A percentile compares a stretch with the other conserved stretches of the same genome.
Conservation (phyloP, 257 asterid species). For the Solanum virginianum region DNA sequence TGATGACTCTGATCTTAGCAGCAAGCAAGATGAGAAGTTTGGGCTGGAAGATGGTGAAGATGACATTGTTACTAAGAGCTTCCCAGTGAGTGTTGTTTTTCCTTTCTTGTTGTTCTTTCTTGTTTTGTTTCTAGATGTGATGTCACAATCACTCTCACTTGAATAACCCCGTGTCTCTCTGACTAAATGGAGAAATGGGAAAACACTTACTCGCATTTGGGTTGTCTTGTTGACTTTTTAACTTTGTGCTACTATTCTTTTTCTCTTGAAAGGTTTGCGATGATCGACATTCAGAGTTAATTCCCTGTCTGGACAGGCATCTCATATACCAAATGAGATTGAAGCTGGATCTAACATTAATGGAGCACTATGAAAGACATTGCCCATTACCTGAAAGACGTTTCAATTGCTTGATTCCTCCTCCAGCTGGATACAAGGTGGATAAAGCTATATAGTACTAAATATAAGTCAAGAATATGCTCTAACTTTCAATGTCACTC, state of each 20-base stretch:
- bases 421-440: conserved; percentile 96
- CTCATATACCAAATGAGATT: conserved; percentile 83
- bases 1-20: conserved; percentile 61
- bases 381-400: conserved; percentile 94
- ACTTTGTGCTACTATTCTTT: background rate
- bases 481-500: background rate
- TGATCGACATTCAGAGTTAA: conserved; percentile 93
- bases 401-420: conserved; percentile 88
- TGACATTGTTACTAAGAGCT: conserved; percentile 47
- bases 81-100: conserved; percentile 53
- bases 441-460: background rate
- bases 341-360: conserved; percentile 81
- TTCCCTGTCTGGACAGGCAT: conserved; percentile 95
- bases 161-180: background rate
- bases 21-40: conserved; percentile 53
- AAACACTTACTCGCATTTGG: background rate
- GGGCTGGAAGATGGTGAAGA: conserved; percentile 57
- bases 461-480: background rate
- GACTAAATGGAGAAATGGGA: background rate
- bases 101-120: background rate
- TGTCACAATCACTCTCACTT: background rate
- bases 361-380: conserved; percentile 99
- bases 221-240: background rate
- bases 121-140: background rate
- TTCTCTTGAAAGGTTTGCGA: conserved; percentile 66